These are phyloP conservation scores for Waltergamsia citrina DNA, from an alignment of 2,329 filamentous ascomycete species.

Conservation along the genomic window DNA sequence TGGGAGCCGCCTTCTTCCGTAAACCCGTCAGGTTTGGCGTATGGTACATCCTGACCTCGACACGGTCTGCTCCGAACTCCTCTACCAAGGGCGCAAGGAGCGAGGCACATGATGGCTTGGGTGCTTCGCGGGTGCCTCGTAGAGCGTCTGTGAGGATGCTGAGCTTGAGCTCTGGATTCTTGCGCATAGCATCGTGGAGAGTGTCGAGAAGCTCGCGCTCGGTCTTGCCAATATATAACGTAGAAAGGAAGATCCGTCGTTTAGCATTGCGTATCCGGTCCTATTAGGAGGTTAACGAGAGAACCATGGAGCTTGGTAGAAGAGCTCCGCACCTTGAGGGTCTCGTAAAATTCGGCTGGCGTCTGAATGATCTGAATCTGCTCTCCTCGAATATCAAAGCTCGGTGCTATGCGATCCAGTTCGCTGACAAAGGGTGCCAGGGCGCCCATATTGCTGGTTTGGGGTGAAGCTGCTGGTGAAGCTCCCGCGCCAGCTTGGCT, in stretches of 20 bases:
- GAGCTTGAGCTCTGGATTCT: slow-evolving; percentile 67
- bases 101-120: slow-evolving; percentile 77
- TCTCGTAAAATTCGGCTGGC: slow-evolving; percentile 84
- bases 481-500: slow-evolving; percentile 15
- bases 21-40: slow-evolving; percentile 89
- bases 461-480: slow-evolving; percentile 15
- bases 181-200: slow-evolving; percentile 62
- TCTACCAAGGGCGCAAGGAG: slow-evolving; percentile 73
- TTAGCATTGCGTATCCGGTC: slow-evolving; percentile 74
- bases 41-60: slow-evolving; percentile 96
- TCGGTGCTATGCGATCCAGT: slow-evolving; percentile 81
- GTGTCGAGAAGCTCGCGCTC: slow-evolving; percentile 82
- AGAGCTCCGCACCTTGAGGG: slow-evolving; percentile 60
- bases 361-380: slow-evolving; percentile 71
- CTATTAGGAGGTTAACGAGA: too few species aligned
- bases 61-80: slow-evolving; percentile 75
- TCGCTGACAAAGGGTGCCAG: slow-evolving; percentile 54
- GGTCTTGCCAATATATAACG: slow-evolving; percentile 89
- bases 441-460: slow-evolving; percentile 21
- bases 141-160: slow-evolving; percentile 89
- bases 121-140: slow-evolving; percentile 83
- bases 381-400: slow-evolving; percentile 75
- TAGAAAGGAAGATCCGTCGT: slow-evolving; percentile 81
- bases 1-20: slow-evolving; percentile 75
- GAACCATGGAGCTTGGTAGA: not conserved